Base-by-base conservation (phyloP, 768 basidiomycete genomes). In the Lentinula guzmanii region DNA sequence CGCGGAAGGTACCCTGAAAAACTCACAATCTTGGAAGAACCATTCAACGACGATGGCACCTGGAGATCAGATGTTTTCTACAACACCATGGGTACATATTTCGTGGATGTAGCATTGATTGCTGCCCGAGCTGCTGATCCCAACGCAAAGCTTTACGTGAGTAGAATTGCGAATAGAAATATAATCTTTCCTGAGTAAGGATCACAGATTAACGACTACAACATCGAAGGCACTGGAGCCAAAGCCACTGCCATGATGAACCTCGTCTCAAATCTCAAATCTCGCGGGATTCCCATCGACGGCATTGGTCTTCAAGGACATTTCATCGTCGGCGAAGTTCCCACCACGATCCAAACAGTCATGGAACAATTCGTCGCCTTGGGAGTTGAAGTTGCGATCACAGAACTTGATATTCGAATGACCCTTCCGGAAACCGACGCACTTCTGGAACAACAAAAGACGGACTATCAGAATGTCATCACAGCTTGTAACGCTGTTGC, bases 401-500 rank as follows among this genome's bases (percentile, higher is more conserved):
- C 87, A 2, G 87, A 87, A 68, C 79, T 89, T 53, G 86, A 89
- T 66, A 84, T 84, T 65, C 77, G 86, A 55, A 84, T 86, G 76
- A 77, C 76, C 8, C 72, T 82, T 15, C 86, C 85, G 16, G 76
- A 73, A 16, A 84, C 83, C 1, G 65, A 70, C 11, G 79, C 79
- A 1, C 72, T 80, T 31, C 74, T 83, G 33, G 75, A 71, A 41
- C 83, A 86, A 67, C 85, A 88, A 66, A 74, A 79, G 67, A 74
- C 71, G 63, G 86, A 88, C 68, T 88, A 86, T 65, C 71, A 79
- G 69, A 77, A 75, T 31, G 80, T 86, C 48, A 76, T 87, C 58
- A 62, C 70, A n/a, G 81, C 84, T 11, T 88, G 86, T 68, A 76
- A 78, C 63, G 73, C 73, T 34, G 73, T 79, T 6, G 52, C 70